phyloP scores from a whole-genome alignment of 257 asterid species.

The Thymus mandschuricus region DNA sequence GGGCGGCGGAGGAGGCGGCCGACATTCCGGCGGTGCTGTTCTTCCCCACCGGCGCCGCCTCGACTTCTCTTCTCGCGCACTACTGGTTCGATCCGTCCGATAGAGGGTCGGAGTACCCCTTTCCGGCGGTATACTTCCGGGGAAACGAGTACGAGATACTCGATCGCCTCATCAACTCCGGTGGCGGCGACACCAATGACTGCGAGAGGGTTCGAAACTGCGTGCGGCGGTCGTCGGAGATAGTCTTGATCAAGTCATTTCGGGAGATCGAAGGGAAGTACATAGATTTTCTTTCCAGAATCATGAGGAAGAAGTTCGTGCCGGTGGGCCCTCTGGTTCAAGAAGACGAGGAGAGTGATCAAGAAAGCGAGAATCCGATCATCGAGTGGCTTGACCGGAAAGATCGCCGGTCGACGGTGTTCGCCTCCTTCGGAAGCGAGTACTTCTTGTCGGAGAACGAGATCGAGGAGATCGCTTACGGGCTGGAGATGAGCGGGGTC shows the following conservation, averaged over 20 bases:
- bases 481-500: slow-evolving; percentile 55
- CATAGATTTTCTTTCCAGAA: slow-evolving; percentile 35
- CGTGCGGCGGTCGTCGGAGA: slow-evolving; percentile 37
- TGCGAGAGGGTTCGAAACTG: slow-evolving; percentile 30
- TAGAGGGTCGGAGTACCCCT: slow-evolving; percentile 45
- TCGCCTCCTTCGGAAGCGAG: slow-evolving; percentile 69
- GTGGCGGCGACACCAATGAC: slow-evolving; percentile 28
- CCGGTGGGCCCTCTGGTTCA: slow-evolving; percentile 61
- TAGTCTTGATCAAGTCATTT: slow-evolving; percentile 52
- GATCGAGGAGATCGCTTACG: slow-evolving; percentile 54
- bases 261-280: slow-evolving; percentile 62
- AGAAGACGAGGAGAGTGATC: slow-evolving; percentile 8
- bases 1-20: slow-evolving; percentile 57
- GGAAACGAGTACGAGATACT: slow-evolving; percentile 31
- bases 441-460: slow-evolving; percentile 55
- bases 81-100: neutral
- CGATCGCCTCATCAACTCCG: neutral
- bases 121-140: slow-evolving; percentile 38
- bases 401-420: slow-evolving; percentile 48
- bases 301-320: slow-evolving; percentile 43
- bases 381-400: slow-evolving; percentile 57
- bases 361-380: slow-evolving; percentile 16
- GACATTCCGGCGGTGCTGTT: slow-evolving; percentile 56
- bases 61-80: slow-evolving; percentile 32
- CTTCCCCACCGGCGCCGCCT: slow-evolving; percentile 47